Conservation (phyloP, 495 filamentous ascomycete species). For the Xylaria nigripes region DNA sequence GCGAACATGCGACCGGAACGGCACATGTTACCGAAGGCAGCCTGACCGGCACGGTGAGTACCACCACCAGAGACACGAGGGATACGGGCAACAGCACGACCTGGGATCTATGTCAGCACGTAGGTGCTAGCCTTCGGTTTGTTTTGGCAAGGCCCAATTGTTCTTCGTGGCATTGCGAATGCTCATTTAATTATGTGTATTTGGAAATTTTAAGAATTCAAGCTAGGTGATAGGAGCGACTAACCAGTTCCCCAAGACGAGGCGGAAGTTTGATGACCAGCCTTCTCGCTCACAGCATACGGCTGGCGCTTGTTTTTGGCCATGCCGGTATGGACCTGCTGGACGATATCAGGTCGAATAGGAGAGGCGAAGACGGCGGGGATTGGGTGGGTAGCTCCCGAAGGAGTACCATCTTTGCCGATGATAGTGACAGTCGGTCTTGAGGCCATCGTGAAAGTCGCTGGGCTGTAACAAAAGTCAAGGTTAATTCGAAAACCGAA, state of each 20-base stretch:
- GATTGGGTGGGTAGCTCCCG: constrained; percentile 77
- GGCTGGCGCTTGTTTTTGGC: constrained; percentile 99
- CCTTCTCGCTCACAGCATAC: constrained; percentile 99
- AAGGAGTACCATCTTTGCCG: constrained; percentile 82
- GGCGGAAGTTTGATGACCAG: constrained; percentile 98
- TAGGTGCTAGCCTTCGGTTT: not conserved
- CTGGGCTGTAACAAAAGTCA: constrained; percentile 10
- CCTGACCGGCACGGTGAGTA: constrained; percentile 99
- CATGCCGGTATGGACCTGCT: constrained; percentile 98
- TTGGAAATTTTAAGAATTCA: not conserved
- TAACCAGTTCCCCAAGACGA: constrained; percentile 99
- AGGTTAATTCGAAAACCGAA: constrained; percentile 11
- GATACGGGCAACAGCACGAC: constrained; percentile 99
- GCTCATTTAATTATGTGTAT: not conserved
- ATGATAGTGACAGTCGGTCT: constrained; percentile 93
- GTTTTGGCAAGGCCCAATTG: not conserved
- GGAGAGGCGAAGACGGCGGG: constrained; percentile 91
- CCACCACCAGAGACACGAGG: constrained; percentile 99
- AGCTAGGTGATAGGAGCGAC: constrained; percentile 33
- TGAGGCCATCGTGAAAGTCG: constrained; percentile 67
- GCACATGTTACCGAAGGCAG: constrained; percentile 99
- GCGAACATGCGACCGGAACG: constrained; percentile 99
- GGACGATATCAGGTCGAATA: constrained; percentile 98
- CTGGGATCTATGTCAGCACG: constrained; percentile 44
- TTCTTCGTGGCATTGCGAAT: constrained; percentile 55